Evolutionary conservation across 192 early-diverging fungal genomes (phyloP), one percentile per base, ranked within the genome.

Genomic region (Backusella liffmaniae): DNA sequence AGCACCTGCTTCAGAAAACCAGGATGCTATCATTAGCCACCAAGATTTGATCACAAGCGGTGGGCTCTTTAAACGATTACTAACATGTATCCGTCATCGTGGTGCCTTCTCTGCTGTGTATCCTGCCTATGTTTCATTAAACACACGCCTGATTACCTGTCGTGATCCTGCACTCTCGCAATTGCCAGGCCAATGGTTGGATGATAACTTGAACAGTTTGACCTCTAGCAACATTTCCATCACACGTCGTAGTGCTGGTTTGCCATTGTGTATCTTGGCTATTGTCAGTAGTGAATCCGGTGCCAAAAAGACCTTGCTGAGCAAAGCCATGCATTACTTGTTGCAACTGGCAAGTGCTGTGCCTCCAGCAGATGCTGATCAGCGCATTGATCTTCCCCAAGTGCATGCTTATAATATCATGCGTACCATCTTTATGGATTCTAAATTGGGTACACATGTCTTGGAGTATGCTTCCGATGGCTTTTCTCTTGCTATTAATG

Each of bases 401-500:
- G 96, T 98, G 3, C 97, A 98, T 79, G 94, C 95, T 10, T 93
- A 92, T 81, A 98, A 97, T 74, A 93, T 97, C 72, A 80, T 97
- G 72, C 88, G 95, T 46, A 87, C 87, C 1, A 86, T 98, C 51
- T 89, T 98, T 51, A 90, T 90, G 83, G 95, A 97, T 82, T 88
- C 92, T n/a, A 85, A 90, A 67, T 78, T 98, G 16, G 91, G 90
- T 7, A 83, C 87, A 3, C 90, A 91, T 35, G 89, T 95, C 56
- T 80, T 96, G 56, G 86, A 92, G 13, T 94, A 93, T 79, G 79
- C 94, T 34, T 90, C 92, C 46, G 90, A 94, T 30, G 93, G 89
- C 1, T 92, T 95, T 69, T 88, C 88, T 29, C 80, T 96, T 67
- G 88, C 93, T 30, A 94, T 98, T 53, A 85, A 87, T 12, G 94